Percentiles rank a stretch among this genome's conserved stretches.
These are phyloP conservation scores for Nicotiana obtusifolia DNA, from an alignment of 257 asterid genomes.

Conservation along the genomic window DNA sequence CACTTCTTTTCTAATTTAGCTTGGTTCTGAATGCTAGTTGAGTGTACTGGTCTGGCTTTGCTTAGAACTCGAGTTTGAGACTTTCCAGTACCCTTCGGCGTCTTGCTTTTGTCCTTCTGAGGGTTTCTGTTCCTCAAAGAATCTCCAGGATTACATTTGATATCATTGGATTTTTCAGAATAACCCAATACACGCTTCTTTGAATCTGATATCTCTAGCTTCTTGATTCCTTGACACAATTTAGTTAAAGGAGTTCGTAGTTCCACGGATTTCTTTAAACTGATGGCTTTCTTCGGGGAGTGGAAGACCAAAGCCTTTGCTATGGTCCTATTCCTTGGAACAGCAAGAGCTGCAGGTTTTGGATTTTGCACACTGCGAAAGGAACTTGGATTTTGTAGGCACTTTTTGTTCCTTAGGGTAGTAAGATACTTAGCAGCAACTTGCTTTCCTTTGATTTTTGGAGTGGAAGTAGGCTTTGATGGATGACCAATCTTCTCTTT, in stretches of 20 bases:
- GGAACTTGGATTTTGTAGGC: conserved; percentile 29
- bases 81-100: conserved; percentile 8
- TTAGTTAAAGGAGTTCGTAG: conserved; percentile 50
- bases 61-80: conserved; percentile 20
- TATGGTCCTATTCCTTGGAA: conserved; percentile 34
- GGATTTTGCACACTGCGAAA: conserved; percentile 72
- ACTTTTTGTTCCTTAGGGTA: conserved; percentile 68
- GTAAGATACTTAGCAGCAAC: conserved; percentile 93
- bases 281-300: conserved; percentile 57
- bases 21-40: conserved; percentile 15
- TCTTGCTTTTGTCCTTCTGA: conserved; percentile 28
- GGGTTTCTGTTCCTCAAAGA: conserved; percentile 21
- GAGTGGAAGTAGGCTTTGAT: conserved; percentile 43
- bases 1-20: conserved; percentile 11
- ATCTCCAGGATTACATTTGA: conserved; percentile 12
- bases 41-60: conserved; percentile 10
- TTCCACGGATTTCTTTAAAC: conserved; percentile 51
- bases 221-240: conserved; percentile 59
- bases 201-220: conserved; percentile 65
- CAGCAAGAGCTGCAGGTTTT: conserved; percentile 37
- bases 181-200: conserved; percentile 36
- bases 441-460: conserved; percentile 52
- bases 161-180: conserved; percentile 30
- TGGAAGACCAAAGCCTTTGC: conserved; percentile 67
- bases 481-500: conserved; percentile 33